These are phyloP conservation scores for Roridomyces roridus DNA, from an alignment of 768 basidiomycete species.

Conservation along the genomic window DNA sequence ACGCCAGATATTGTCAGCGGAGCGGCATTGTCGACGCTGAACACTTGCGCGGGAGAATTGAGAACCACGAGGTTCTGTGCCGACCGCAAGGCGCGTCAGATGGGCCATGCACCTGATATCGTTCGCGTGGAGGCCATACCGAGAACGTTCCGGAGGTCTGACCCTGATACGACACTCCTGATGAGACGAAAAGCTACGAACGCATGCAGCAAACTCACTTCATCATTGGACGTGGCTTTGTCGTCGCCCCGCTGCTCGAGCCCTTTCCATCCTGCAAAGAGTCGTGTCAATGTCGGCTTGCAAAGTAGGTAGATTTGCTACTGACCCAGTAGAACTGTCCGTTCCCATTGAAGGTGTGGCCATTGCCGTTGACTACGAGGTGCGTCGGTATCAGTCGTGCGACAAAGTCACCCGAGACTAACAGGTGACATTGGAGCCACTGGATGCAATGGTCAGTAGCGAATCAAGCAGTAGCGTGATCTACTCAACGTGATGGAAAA, in stretches of 20 bases:
- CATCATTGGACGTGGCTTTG: constrained; percentile 52
- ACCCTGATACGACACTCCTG: constrained; percentile 34
- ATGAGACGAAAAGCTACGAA: background rate
- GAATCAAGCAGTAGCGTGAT: constrained; percentile 52
- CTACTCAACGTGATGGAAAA: constrained; percentile 53
- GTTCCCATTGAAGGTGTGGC: constrained; percentile 48
- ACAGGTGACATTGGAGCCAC: constrained; percentile 3
- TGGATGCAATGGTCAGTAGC: background rate
- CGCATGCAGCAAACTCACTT: constrained; percentile 35
- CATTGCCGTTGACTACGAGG: constrained; percentile 52
- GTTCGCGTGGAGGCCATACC: constrained; percentile 31
- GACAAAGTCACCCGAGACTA: background rate
- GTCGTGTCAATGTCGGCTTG: background rate
- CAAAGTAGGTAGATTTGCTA: too few species aligned
- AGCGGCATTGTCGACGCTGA: constrained; percentile 44
- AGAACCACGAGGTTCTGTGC: constrained; percentile 46
- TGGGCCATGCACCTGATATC: constrained; percentile 29
- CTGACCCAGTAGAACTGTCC: constrained; percentile 50
- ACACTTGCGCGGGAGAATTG: constrained; percentile 47
- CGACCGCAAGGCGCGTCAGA: constrained; percentile 30
- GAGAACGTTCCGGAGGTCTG: constrained; percentile 43
- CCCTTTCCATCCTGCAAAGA: constrained; percentile 43
- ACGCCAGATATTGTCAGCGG: constrained; percentile 49
- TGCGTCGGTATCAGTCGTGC: too few species aligned
- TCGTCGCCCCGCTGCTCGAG: constrained; percentile 35